Base-by-base conservation (phyloP, 2,329 filamentous ascomycete genomes). In the Microsporum canis region DNA sequence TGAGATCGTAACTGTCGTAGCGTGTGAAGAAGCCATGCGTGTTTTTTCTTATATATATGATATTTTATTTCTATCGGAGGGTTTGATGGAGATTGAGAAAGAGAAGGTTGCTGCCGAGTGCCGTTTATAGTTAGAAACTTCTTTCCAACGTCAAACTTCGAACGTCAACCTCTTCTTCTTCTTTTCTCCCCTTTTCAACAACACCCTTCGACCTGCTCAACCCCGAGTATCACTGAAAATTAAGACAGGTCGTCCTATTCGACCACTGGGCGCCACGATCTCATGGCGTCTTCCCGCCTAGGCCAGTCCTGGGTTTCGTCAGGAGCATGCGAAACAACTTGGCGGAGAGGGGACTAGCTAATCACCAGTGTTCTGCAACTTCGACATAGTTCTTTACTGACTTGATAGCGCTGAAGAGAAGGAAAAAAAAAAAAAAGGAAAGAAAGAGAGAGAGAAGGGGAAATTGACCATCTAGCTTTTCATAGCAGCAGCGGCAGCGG, bases 101-200 rank as follows among this genome's bases (percentile, higher is more conserved):
- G 31, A 55, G 49, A 55, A 55, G 49, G 49, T 55, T 55, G 49
- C 33, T 55, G 49, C 49, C 49, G 49, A 34, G 45, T 31, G 29
- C 23, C 23, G 23, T 23, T 27, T 47, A 8, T 33, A 53, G 31
- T n/a, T n/a, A 36, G 43, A 4, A 14, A n/a, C 49, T 55, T 36
- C 49, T n/a, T 31, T 55, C 23, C 43, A 8, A 47, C n/a, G n/a
- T 47, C 43, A 47, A 14, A 7, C 39, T 17, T 5, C 12, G 7
- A 47, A 47, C 49, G 23, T 34, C 49, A 55, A 4, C 49, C 31
- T 36, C 29, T n/a, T 7, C n/a, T 34, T n/a, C 17, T 31, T 17
- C 17, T 31, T 17, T 31, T 23, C 23, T 49, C 23, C 45, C 7
- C 23, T 14, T 3, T n/a, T 8, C 49, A 31, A 34, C 31, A 55